Conservation (phyloP, 495 filamentous ascomycete genomes). For the Hypoxylon cercidicola region DNA sequence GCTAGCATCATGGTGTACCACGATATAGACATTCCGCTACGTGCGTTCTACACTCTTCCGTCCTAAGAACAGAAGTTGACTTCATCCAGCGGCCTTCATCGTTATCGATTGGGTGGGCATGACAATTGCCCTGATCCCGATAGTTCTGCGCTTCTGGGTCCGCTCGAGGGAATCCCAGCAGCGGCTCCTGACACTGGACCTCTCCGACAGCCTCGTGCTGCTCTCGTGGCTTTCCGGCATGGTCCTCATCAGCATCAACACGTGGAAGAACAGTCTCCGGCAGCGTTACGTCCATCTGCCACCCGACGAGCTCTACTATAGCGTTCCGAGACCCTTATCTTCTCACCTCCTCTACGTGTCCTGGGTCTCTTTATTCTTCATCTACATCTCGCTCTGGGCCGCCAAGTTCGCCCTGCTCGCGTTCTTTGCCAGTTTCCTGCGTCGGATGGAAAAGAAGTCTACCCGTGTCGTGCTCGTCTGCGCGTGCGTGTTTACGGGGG, state of each 20-base stretch:
- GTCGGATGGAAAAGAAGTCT: constrained; percentile 28
- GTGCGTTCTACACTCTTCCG: background rate
- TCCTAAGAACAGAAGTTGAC: background rate
- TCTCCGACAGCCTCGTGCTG: constrained; percentile 47
- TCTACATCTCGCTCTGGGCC: constrained; percentile 50
- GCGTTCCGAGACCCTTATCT: constrained; percentile 20
- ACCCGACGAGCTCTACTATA: constrained; percentile 33
- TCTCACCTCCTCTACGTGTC: constrained; percentile 44
- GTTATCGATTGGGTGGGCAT: constrained; percentile 49
- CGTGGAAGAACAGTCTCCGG: constrained; percentile 48
- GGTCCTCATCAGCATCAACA: constrained; percentile 49
- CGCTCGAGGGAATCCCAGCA: constrained; percentile 28
- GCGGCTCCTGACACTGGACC: constrained; percentile 27
- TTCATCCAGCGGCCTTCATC: constrained; percentile 45
- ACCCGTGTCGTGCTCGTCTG: constrained; percentile 35
- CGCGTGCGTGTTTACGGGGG: constrained; percentile 39
- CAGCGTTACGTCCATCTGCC: constrained; percentile 37
- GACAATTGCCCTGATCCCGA: constrained; percentile 46
- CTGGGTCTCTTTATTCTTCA: constrained; percentile 52
- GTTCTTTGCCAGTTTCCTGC: constrained; percentile 47
- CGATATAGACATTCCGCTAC: constrained; percentile 34
- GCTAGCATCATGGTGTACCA: constrained; percentile 23
- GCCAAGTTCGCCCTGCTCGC: constrained; percentile 49
- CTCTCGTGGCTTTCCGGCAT: constrained; percentile 47
- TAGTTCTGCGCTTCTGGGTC: constrained; percentile 46